Base-by-base conservation (phyloP, 225 moss, liverwort and hornwort species). In the Sphagnum tenellum region DNA sequence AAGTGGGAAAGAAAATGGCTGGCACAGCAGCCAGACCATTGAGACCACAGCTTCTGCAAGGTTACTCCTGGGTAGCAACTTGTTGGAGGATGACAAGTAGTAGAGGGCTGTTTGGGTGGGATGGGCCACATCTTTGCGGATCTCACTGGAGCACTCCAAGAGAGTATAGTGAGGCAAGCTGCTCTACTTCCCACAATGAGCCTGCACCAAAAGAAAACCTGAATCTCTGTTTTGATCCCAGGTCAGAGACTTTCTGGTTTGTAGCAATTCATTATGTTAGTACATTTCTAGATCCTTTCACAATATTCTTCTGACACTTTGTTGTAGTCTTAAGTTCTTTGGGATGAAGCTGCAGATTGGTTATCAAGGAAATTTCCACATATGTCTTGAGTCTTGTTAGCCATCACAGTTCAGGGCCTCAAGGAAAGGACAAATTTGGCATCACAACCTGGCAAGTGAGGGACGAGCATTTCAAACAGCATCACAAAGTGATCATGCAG, bases 351-450 rank as follows among this genome's bases (percentile, higher is more conserved):
- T 52, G 61, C 44, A 12, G 9, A 45, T 44, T 61, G 61, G 45
- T 12, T 61, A 8, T 61, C 29, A 29, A 29, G 44, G 45, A 61
- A 61, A 5, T 61, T 61, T 14, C 47, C 9, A 45, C 2, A 45
- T 6, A 61, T 9, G 9, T 4, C 44, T 52, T 52, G 52, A 9
- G 52, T 52, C 52, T 52, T 6, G 6, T 52, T 6, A 52, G 52
- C 52, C 6, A 52, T 52, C 52, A 52, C 72, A 64, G 57, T 47
- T 65, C 52, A 81, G 85, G 52, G 78, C 85, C 53, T 76, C 85
- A 47, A 72, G 85, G 63, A 85, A 85, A 64, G 85, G 81, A 62
- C 81, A 81, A 55, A 85, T 81, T 70, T 69, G 81, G 52, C 85
- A 85, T 51, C 81, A 81, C 12, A 81, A 85, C 63, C 67, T 76